Evolutionary conservation across 1,284 basidiomycete species (phyloP).

Genomic region (Irpex rosettiformis): DNA sequence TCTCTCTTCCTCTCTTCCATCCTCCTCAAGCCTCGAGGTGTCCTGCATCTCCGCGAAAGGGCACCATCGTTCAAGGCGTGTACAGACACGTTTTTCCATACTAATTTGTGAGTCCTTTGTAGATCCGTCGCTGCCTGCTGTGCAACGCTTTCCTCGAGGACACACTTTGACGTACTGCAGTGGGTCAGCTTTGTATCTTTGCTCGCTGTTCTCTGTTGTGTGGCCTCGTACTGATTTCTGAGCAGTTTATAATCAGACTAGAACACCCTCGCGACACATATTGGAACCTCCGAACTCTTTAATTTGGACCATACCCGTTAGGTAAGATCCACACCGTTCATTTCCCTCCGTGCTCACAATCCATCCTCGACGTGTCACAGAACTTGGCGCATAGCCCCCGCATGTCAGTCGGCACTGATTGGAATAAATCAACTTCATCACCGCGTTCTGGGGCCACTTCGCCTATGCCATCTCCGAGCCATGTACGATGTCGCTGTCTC

Average conservation of each 20-base stretch:
- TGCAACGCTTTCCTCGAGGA: background rate
- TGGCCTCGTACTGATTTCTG: slow-evolving; percentile 4
- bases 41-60: background rate
- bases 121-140: background rate
- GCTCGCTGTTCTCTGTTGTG: background rate
- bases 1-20: slow-evolving; percentile 7
- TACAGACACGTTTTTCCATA: background rate
- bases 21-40: slow-evolving; percentile 7
- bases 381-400: background rate
- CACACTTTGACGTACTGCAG: slow-evolving; percentile 10
- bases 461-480: slow-evolving; percentile 51
- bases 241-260: slow-evolving; percentile 11
- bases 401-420: slow-evolving; percentile 7
- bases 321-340: slow-evolving; percentile 3
- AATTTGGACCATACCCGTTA: slow-evolving; percentile 4
- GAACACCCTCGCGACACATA: slow-evolving; percentile 2
- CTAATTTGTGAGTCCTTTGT: slow-evolving; percentile 18
- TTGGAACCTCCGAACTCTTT: background rate
- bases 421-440: slow-evolving; percentile 56
- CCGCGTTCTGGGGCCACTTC: slow-evolving; percentile 60
- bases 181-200: background rate
- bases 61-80: background rate
- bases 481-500: slow-evolving; percentile 40
- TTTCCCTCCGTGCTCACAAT: background rate
- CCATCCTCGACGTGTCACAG: background rate